These are phyloP conservation scores for Paspalum vaginatum DNA, from an alignment of 176 grass and related monocot genomes.

Conservation along the genomic window DNA sequence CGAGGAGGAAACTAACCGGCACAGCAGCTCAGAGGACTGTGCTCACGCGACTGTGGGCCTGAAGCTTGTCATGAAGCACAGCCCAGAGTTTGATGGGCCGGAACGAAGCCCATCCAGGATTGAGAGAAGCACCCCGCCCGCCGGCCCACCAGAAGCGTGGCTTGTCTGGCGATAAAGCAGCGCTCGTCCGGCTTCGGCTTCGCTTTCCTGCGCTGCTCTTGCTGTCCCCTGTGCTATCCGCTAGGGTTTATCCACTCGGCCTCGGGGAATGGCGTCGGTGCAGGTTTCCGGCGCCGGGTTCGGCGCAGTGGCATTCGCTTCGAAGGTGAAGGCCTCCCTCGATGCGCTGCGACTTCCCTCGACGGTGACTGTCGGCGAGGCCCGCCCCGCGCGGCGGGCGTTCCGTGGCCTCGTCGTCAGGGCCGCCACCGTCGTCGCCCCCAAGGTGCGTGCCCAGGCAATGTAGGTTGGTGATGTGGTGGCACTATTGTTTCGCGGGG, in stretches of 20 bases:
- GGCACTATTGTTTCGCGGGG: background rate
- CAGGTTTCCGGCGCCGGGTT: conserved; percentile 35
- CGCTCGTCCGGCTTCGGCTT: background rate
- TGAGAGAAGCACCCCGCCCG: background rate
- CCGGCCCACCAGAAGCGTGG: background rate
- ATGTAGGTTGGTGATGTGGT: background rate
- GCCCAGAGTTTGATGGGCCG: background rate
- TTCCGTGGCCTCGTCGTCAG: conserved; percentile 50
- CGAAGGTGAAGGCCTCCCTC: conserved; percentile 15
- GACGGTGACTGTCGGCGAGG: conserved; percentile 12
- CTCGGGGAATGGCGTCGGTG: conserved; percentile 47
- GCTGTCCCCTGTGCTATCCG: conserved; percentile 28
- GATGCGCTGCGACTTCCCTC: background rate
- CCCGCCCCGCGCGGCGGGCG: conserved; percentile 1
- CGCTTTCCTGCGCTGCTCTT: background rate
- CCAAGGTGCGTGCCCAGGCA: conserved; percentile 58
- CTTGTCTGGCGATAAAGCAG: conserved; percentile 37
- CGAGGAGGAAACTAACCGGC: background rate
- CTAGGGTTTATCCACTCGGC: conserved; percentile 53
- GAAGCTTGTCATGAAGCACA: background rate
- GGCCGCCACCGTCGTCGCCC: conserved; percentile 66
- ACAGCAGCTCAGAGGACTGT: background rate
- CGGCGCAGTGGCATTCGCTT: background rate
- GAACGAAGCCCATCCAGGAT: background rate
- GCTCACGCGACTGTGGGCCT: background rate